A percentile compares a stretch with the other conserved stretches of the same genome.
Conservation (phyloP, 2,329 filamentous ascomycete genomes). For the Xylaria polymorpha region DNA sequence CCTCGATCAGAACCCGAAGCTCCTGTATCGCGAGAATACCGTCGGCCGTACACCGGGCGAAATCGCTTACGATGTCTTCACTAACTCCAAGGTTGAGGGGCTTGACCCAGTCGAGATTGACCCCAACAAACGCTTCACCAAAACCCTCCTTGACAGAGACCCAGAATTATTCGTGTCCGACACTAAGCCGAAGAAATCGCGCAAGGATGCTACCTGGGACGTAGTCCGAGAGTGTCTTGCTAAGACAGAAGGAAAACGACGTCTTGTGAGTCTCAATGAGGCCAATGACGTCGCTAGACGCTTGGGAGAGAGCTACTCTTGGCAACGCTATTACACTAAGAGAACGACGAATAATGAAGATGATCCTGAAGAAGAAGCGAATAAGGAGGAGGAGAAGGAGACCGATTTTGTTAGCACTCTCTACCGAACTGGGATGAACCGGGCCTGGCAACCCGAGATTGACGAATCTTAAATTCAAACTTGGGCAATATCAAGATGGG, state of each 20-base stretch:
- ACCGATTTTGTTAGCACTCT: conserved; percentile 35
- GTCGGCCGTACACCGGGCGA: conserved; percentile 80
- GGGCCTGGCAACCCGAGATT: conserved; percentile 22
- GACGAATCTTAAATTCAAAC: background rate
- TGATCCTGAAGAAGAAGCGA: conserved; percentile 25
- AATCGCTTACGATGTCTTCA: conserved; percentile 67
- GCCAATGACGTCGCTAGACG: conserved; percentile 69
- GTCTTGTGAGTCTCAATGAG: conserved; percentile 65
- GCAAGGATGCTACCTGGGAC: conserved; percentile 44
- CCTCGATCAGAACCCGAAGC: conserved; percentile 65
- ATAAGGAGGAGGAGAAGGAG: conserved; percentile 36
- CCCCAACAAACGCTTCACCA: background rate
- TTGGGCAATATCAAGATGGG: background rate
- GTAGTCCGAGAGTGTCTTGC: conserved; percentile 43
- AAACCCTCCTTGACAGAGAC: conserved; percentile 24
- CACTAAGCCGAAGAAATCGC: conserved; percentile 3
- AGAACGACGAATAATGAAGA: conserved; percentile 18
- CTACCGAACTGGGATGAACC: conserved; percentile 12
- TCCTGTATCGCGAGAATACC: conserved; percentile 78
- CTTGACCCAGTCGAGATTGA: conserved; percentile 33
- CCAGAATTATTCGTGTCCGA: conserved; percentile 31
- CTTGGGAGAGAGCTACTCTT: conserved; percentile 62
- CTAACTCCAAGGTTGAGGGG: conserved; percentile 53
- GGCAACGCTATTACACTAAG: conserved; percentile 45
- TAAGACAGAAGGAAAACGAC: conserved; percentile 54